Evolutionary conservation across 2,329 filamentous ascomycete species (phyloP).

Genomic region (Venturia pyrina): DNA sequence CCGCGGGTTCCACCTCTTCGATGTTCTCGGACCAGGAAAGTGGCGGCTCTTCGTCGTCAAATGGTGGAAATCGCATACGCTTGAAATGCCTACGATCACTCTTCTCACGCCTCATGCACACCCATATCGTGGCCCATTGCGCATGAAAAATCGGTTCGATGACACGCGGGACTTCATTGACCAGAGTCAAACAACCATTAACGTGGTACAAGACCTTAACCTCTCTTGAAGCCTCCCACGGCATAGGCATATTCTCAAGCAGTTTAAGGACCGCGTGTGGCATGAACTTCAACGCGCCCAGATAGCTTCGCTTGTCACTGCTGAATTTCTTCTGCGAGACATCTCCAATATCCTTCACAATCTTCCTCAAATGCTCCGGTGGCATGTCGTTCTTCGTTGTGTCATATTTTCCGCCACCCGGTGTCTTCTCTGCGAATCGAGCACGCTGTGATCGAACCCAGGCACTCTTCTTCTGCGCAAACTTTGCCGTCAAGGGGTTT

Average conservation of each 20-base stretch:
- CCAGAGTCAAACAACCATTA: constrained; percentile 90
- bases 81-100: constrained; percentile 94
- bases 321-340: constrained; percentile 99
- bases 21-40: constrained; percentile 98
- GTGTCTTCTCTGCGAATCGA: constrained; percentile 92
- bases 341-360: constrained; percentile 96
- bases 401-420: constrained; percentile 81
- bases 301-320: constrained; percentile 94
- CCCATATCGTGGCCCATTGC: constrained; percentile 99
- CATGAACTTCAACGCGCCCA: constrained; percentile 98
- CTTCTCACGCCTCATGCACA: constrained; percentile 96
- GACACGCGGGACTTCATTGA: constrained; percentile 92
- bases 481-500: constrained; percentile 83
- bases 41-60: constrained; percentile 96
- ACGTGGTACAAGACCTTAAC: constrained; percentile 98
- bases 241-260: constrained; percentile 99
- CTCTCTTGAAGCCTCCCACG: constrained; percentile 91
- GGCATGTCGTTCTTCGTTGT: constrained; percentile 99
- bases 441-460: constrained; percentile 88
- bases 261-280: constrained; percentile 95
- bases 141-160: constrained; percentile 97
- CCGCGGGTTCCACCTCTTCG: constrained; percentile 92
- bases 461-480: constrained; percentile 98
- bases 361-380: constrained; percentile 94
- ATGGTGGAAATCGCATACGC: constrained; percentile 96